phyloP scores from a whole-genome alignment of 1,284 basidiomycete genomes.

The Ustilago sp. region DNA sequence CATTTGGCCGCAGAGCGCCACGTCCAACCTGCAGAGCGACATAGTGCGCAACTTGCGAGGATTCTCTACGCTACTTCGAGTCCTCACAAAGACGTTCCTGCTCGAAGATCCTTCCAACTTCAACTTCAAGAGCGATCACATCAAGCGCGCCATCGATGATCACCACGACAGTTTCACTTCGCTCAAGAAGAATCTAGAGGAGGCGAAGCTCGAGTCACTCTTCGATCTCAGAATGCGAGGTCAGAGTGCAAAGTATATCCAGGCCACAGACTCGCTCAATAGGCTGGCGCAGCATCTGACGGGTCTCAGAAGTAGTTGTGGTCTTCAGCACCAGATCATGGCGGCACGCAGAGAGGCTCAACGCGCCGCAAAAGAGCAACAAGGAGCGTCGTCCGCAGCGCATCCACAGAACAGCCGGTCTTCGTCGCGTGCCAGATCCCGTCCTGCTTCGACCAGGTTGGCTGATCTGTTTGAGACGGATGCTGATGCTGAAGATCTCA shows the following conservation, averaged over 20 bases:
- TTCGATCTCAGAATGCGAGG: conserved; percentile 61
- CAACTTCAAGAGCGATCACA: conserved; percentile 56
- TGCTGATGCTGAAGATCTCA: conserved; percentile 3
- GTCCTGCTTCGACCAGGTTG: conserved; percentile 22
- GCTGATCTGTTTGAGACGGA: conserved; percentile 31
- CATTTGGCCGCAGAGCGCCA: conserved; percentile 87
- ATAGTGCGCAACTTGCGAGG: conserved; percentile 58
- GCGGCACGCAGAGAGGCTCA: conserved; percentile 37
- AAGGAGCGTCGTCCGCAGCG: neutral
- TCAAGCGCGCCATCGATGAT: conserved; percentile 63
- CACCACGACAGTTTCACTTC: conserved; percentile 65
- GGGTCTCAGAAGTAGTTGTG: conserved; percentile 62
- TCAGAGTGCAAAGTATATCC: conserved; percentile 49
- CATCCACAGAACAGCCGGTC: neutral
- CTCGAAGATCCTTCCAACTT: conserved; percentile 63
- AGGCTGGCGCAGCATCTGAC: conserved; percentile 63
- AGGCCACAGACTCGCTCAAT: conserved; percentile 60
- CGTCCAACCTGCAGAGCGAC: conserved; percentile 78
- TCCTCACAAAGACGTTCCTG: conserved; percentile 65
- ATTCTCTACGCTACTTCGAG: conserved; percentile 61
- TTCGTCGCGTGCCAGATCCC: neutral
- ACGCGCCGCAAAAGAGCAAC: conserved; percentile 17
- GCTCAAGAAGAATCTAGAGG: conserved; percentile 61
- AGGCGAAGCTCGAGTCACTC: conserved; percentile 61
- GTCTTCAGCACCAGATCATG: conserved; percentile 63